These are phyloP conservation scores for Botrytis sinoallii DNA, from an alignment of 2,329 filamentous ascomycete species.

Conservation along the genomic window DNA sequence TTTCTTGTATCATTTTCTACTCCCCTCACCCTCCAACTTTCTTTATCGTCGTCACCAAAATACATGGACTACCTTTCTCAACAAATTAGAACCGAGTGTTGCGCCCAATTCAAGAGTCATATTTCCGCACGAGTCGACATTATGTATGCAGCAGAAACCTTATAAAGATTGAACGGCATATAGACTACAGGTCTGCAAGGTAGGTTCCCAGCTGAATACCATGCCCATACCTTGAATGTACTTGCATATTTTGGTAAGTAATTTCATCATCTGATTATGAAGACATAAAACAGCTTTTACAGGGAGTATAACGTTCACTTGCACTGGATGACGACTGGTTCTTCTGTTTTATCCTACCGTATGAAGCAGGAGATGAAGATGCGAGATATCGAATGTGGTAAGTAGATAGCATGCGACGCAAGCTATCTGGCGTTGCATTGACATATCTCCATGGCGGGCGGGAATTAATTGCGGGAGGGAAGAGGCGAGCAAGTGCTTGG, in stretches of 20 bases:
- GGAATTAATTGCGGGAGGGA: conserved; percentile 8
- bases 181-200: background rate
- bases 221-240: background rate
- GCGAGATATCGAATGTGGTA: background rate
- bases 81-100: background rate
- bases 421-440: conserved; percentile 1
- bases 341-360: background rate
- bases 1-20: background rate
- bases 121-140: background rate
- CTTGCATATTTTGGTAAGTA: conserved; percentile 15
- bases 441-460: background rate
- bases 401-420: background rate
- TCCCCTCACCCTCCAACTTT: background rate
- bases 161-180: background rate
- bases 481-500: conserved; percentile 15
- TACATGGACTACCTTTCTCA: background rate
- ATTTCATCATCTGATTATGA: conserved; percentile 14
- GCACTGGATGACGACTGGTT: no score
- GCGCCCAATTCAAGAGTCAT: background rate
- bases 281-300: background rate
- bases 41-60: background rate
- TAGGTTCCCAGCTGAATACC: background rate
- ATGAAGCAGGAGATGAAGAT: background rate
- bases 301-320: background rate
- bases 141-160: background rate